phyloP scores from a whole-genome alignment of 495 filamentous ascomycete genomes.

The Penicillium diatomitis region DNA sequence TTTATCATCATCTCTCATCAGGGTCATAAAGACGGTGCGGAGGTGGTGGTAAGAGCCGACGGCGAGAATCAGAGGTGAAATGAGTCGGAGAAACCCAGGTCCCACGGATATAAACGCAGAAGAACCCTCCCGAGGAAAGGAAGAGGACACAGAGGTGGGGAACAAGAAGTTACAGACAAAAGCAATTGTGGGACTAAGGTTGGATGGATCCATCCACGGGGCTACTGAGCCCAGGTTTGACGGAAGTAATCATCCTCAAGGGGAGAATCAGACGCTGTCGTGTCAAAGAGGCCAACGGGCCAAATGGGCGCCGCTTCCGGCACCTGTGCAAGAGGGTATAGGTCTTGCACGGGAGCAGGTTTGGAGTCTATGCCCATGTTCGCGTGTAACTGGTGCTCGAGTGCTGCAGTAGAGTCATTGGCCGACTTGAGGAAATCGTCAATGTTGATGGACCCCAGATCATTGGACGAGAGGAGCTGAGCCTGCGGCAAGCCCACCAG shows the following conservation, averaged over 20 bases:
- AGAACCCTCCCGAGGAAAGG: constrained; percentile 10
- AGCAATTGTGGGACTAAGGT: constrained; percentile 1
- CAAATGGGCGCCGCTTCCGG: constrained; percentile 30
- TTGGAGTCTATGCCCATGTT: constrained; percentile 35
- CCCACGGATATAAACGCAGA: not conserved
- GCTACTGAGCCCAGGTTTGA: constrained; percentile 31
- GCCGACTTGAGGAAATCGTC: constrained; percentile 52
- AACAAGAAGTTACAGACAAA: too few relatives aligned
- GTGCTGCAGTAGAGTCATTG: constrained; percentile 37
- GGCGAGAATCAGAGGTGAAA: not conserved
- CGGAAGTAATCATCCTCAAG: constrained; percentile 29
- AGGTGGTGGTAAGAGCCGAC: constrained; percentile 33
- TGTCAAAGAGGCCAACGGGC: constrained; percentile 29
- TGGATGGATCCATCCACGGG: not conserved
- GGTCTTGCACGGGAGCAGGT: constrained; percentile 23
- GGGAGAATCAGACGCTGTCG: constrained; percentile 15
- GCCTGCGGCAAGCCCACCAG: constrained; percentile 44
- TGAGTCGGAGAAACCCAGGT: not conserved
- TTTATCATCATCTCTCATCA: constrained; percentile 49
- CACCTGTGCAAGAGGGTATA: constrained; percentile 26
- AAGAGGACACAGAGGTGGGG: not conserved
- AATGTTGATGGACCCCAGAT: constrained; percentile 50
- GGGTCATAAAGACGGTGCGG: constrained; percentile 42
- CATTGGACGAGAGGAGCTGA: constrained; percentile 42
- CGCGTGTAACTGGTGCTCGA: constrained; percentile 40